Evolutionary conservation across 257 asterid genomes (phyloP), one percentile per base, ranked within the genome.

Genomic region (Solanum habrochaites): DNA sequence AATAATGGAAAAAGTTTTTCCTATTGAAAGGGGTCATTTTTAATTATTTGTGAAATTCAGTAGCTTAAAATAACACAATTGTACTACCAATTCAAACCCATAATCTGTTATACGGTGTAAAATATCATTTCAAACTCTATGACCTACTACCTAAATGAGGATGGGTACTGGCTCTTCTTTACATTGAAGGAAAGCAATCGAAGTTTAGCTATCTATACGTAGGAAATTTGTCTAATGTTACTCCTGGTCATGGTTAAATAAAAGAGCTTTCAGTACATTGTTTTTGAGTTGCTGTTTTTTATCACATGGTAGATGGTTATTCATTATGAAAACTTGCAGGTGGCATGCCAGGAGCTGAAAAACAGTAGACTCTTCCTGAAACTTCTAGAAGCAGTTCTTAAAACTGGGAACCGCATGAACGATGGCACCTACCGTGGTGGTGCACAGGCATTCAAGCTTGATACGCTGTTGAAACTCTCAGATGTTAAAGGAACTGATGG

Each of bases 341-440:
- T 93, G 20, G 99, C 99, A 16, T 95, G 97, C 82, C 89, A 86
- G 64, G 98, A 96, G 92, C 95, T 96, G 31, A 92, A 87, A 89
- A 95, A 90, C 90, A 95, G 98, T 90, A 90, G 98, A 70, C 94
- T 96, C 86, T 96, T 96, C 95, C 90, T 96, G 70, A 96, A 96
- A 85, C 99, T 96, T 85, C 86, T 96, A 83, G 99, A 96, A 91
- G 99, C 99, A 20, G 98, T 95, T 87, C 97, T 96, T 43, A 96
- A 96, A 92, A 95, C 98, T 11, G 99, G 99, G 16, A 96, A 96
- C 91, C 92, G 99, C 69, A 96, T 96, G 99, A 96, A 95, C 14
- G 96, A 88, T 60, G 99, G 99, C 77, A 96, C 98, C 35, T 94
- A 90, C 82, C 94, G 95, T 3, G 98, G 96, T 52, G 96, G 94